Conservation (phyloP, 768 basidiomycete species). For the Boletales sp. region DNA sequence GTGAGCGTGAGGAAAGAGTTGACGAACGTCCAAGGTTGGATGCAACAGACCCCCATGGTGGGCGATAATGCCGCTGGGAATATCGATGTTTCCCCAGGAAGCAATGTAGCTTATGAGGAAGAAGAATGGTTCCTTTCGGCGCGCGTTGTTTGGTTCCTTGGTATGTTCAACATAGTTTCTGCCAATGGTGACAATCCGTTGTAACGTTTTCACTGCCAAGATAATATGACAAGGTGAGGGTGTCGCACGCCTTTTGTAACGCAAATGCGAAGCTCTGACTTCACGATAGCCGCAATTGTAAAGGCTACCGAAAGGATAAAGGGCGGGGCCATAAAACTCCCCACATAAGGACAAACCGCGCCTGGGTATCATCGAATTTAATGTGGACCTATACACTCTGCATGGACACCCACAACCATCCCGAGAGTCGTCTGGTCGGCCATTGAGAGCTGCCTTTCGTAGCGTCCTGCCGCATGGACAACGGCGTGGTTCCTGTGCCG, state of each 20-base stretch:
- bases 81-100: slow-evolving; percentile 77
- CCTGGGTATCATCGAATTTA: too few species aligned
- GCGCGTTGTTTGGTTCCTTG: slow-evolving; percentile 84
- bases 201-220: slow-evolving; percentile 24
- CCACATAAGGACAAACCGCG: too few species aligned
- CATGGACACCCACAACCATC: slow-evolving; percentile 8
- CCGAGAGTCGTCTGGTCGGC: slow-evolving; percentile 35
- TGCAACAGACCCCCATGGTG: slow-evolving; percentile 80
- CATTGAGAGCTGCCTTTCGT: slow-evolving; percentile 21
- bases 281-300: too few species aligned
- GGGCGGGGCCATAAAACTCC: too few species aligned
- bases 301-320: too few species aligned
- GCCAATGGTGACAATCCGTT: slow-evolving; percentile 96
- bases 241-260: slow-evolving; percentile 41
- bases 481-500: slow-evolving; percentile 21
- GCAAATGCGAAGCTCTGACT: too few species aligned
- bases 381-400: too few species aligned
- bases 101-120: slow-evolving; percentile 86
- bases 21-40: too few species aligned
- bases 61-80: slow-evolving; percentile 76
- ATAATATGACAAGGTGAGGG: too few species aligned
- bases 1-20: background rate
- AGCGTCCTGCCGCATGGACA: slow-evolving; percentile 11
- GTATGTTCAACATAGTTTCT: slow-evolving; percentile 91
- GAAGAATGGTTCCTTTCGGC: slow-evolving; percentile 96